Base-by-base conservation (phyloP, 140 eudicot genomes). In the Artemisia princeps region DNA sequence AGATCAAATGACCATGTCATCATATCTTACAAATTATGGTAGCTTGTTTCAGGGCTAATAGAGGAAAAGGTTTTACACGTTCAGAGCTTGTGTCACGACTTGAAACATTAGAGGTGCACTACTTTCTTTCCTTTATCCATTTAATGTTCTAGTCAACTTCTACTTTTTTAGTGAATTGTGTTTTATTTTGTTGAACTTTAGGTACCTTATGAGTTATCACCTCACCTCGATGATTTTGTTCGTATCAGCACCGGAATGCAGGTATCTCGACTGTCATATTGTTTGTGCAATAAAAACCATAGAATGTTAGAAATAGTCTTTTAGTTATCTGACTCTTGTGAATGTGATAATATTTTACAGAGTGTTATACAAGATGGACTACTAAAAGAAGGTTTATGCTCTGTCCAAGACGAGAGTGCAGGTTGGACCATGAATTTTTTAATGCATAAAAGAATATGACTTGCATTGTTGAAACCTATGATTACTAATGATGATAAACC, bases 321-420 rank as follows among this genome's bases (percentile, higher is more conserved):
- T 65, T 19, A 33, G 28, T 52, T 53, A n/a, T 71, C 56, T 37
- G 17, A 40, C 12, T 13, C 54, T 46, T 46, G 33, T 26, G 33
- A 26, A 44, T 23, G 65, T 23, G 65, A 61, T 69, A 10, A 26
- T 63, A 56, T 42, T 37, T 73, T 74, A 62, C 79, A 90, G 97
- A 61, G 61, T 73, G 83, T 90, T 60, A 73, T 90, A 65, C 97
- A 81, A 83, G 88, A 80, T 74, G 97, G 97, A 65, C 77, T 90
- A 65, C 80, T 90, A 28, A 87, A 83, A 79, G 82, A 83, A 64
- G 97, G 97, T 42, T 74, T 90, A 62, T 90, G 97, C 69, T 87
- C 97, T 1, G 97, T 90, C 72, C 97, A 90, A 78, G 97, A 90
- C 64, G 97, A 90, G 73, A 90, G 97, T 74, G 97, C 97, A 76